Percentiles rank a stretch among this genome's conserved stretches.
Conservation (phyloP, 345 rosid genomes). For the Brassica cretica region DNA sequence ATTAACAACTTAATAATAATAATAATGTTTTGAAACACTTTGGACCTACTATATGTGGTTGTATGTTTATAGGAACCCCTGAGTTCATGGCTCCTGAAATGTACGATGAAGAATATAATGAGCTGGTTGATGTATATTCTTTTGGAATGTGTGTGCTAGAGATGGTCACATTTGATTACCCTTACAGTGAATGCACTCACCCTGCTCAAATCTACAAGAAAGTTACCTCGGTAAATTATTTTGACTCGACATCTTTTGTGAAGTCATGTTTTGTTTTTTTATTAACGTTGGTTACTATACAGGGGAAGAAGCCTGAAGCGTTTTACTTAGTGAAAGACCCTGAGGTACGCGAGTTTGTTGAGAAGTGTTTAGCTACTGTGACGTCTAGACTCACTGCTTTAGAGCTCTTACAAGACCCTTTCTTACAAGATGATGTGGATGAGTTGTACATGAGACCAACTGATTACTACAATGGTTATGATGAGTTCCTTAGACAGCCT, state of each 20-base stretch:
- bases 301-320: slow-evolving; percentile 93
- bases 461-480: slow-evolving; percentile 48
- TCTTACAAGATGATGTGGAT: slow-evolving; percentile 59
- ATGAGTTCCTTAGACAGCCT: slow-evolving; percentile 56
- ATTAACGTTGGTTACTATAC: slow-evolving; percentile 12
- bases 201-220: slow-evolving; percentile 99
- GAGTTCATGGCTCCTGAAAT: slow-evolving; percentile 99
- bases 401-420: slow-evolving; percentile 82
- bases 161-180: slow-evolving; percentile 95
- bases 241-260: not conserved
- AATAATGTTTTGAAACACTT: slow-evolving; percentile 1
- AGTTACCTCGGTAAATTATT: slow-evolving; percentile 74
- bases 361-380: slow-evolving; percentile 89
- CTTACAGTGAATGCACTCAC: slow-evolving; percentile 93
- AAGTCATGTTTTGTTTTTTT: slow-evolving; percentile 14
- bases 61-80: slow-evolving; percentile 66
- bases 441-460: slow-evolving; percentile 44
- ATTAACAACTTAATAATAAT: too few species aligned
- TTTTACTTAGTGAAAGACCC: slow-evolving; percentile 76
- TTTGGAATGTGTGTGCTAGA: slow-evolving; percentile 98
- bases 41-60: slow-evolving; percentile 8
- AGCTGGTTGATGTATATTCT: slow-evolving; percentile 90
- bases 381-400: slow-evolving; percentile 74
- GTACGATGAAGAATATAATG: slow-evolving; percentile 93
- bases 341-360: slow-evolving; percentile 80